Evolutionary conservation across 345 rosid species (phyloP).

Genomic region (Eucalyptus cloeziana): DNA sequence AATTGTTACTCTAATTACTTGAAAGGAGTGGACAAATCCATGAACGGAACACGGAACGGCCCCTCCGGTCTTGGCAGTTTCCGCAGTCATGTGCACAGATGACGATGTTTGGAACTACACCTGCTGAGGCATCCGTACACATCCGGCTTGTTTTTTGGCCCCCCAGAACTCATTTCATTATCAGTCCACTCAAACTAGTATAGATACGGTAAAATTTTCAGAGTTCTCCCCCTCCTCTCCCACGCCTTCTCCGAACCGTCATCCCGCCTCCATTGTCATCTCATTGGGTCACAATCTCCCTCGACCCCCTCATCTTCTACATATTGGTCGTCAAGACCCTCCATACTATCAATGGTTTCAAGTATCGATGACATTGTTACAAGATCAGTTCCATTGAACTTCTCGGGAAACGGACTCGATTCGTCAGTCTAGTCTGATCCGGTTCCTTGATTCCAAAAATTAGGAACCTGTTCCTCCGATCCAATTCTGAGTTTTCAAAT

Average conservation of each 20-base stretch:
- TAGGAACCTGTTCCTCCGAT: fast-evolving
- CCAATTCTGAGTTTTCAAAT: fast-evolving
- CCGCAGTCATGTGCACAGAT: not conserved
- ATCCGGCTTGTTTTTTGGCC: not conserved
- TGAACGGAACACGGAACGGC: not conserved
- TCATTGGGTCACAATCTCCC: too few species aligned
- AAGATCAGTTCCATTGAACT: fast-evolving
- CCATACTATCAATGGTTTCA: fast-evolving
- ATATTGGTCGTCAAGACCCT: fast-evolving
- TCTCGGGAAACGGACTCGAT: fast-evolving
- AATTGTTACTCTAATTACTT: not conserved
- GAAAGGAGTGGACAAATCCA: not conserved
- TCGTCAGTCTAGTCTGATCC: fast-evolving
- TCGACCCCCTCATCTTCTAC: too few species aligned
- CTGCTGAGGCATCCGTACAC: not conserved
- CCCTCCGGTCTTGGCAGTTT: not conserved
- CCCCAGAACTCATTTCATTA: not conserved
- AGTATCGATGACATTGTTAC: fast-evolving
- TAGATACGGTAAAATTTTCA: not conserved
- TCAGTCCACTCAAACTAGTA: not conserved
- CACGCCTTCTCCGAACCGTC: too few species aligned
- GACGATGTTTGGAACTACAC: not conserved
- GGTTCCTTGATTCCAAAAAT: fast-evolving
- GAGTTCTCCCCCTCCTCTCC: not conserved
- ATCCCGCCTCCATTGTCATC: too few species aligned